These are phyloP conservation scores for Botrytis pseudocinerea DNA, from an alignment of 2,329 filamentous ascomycete species.

Conservation along the genomic window DNA sequence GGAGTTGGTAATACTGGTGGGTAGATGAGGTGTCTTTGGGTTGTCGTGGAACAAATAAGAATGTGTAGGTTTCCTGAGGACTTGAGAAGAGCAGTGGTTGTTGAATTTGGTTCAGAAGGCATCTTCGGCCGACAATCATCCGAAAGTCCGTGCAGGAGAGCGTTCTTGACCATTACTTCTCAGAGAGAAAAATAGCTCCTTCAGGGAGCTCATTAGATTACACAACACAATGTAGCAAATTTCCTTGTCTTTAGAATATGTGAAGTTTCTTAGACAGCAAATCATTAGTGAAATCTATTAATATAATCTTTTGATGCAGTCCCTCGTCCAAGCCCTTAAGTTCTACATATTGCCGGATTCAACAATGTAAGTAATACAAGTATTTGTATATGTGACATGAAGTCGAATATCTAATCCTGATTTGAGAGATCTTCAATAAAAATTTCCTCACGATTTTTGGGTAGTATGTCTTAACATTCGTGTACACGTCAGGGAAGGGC, in stretches of 20 bases:
- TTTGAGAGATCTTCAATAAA: not conserved
- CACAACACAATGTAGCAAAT: not conserved
- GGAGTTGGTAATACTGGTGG: not conserved
- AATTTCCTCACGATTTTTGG: not conserved
- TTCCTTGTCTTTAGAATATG: not conserved
- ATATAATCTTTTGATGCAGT: not conserved
- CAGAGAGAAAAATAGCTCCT: not conserved
- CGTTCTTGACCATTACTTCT: not conserved
- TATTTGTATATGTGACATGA: not conserved
- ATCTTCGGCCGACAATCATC: slow-evolving; percentile 8
- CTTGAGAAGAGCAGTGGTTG: not conserved
- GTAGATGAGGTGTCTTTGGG: not conserved
- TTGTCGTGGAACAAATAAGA: not conserved
- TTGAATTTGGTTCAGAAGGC: not conserved
- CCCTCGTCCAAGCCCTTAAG: not conserved
- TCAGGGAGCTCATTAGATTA: not conserved
- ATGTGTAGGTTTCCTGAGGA: not conserved
- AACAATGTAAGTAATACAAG: not conserved
- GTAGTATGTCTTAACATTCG: not conserved
- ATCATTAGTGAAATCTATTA: not conserved
- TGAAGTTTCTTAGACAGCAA: not conserved
- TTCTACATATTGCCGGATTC: not conserved
- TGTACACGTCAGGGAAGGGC: not conserved
- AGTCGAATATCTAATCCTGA: not conserved
- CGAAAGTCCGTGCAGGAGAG: not conserved